Conservation (phyloP, 1,284 basidiomycete genomes). For the Cystobasidium slooffiae region DNA sequence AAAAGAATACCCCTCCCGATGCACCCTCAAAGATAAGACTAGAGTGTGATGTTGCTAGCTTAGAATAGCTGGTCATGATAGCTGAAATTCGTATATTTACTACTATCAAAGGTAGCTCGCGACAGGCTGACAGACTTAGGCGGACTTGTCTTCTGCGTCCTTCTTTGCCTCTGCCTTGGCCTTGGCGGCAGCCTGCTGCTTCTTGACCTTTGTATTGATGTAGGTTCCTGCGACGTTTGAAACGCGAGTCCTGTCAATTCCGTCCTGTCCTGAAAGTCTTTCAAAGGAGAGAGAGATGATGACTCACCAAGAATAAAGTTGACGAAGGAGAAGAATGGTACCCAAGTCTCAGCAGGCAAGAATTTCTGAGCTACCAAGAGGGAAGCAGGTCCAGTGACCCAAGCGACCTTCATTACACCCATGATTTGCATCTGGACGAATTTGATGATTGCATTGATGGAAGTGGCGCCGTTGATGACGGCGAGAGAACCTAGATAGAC, state of each 20-base stretch:
- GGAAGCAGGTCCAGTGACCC: constrained; percentile 73
- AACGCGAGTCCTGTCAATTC: background rate
- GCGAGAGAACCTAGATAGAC: constrained; percentile 69
- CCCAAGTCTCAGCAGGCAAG: constrained; percentile 65
- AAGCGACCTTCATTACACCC: constrained; percentile 73
- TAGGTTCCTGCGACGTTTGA: constrained; percentile 43
- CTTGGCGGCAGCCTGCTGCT: constrained; percentile 47
- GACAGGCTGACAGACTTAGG: background rate
- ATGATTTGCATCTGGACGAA: constrained; percentile 77
- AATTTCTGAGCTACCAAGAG: constrained; percentile 75
- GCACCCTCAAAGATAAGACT: too few relatives aligned
- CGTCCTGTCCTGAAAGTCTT: constrained; percentile 19
- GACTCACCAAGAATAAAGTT: constrained; percentile 34
- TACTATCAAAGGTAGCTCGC: too few relatives aligned
- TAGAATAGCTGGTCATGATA: too few relatives aligned
- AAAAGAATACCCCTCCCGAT: too few relatives aligned
- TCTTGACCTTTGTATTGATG: constrained; percentile 51
- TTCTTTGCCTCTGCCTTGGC: constrained; percentile 50
- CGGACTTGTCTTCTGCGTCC: constrained; percentile 42
- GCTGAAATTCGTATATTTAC: too few relatives aligned
- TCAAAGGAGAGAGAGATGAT: constrained; percentile 4
- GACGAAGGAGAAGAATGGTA: constrained; percentile 50
- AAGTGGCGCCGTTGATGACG: constrained; percentile 78
- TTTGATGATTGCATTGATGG: constrained; percentile 67
- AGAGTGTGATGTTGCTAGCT: too few relatives aligned